These are phyloP conservation scores for Cyclospora cayetanensis DNA, from an alignment of 169 alveolate genomes.

Conservation along the genomic window DNA sequence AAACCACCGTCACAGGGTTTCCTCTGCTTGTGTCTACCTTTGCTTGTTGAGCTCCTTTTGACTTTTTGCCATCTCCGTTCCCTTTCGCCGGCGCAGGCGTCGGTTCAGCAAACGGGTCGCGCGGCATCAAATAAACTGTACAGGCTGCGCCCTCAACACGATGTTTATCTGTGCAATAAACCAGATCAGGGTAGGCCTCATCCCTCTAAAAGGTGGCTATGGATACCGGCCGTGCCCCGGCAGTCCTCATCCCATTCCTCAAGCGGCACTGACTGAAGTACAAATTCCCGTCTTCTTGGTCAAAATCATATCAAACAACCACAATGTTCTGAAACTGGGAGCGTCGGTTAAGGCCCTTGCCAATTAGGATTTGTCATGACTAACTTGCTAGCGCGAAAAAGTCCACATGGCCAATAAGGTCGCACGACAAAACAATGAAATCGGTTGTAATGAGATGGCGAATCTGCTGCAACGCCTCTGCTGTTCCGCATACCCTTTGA, in stretches of 20 bases:
- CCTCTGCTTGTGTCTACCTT: constrained; percentile 54
- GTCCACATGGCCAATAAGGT: constrained; percentile 71
- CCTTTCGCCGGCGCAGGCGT: constrained; percentile 24
- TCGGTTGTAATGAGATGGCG: constrained; percentile 63
- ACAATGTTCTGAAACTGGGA: too few relatives aligned
- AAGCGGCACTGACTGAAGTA: too few relatives aligned
- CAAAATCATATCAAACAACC: too few relatives aligned
- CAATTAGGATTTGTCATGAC: neutral
- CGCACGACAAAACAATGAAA: constrained; percentile 66
- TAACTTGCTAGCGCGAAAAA: constrained; percentile 71
- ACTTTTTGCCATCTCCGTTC: constrained; percentile 52
- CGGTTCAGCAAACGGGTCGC: constrained; percentile 54
- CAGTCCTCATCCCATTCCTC: too few relatives aligned
- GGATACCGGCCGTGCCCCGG: too few relatives aligned
- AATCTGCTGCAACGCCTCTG: constrained; percentile 70
- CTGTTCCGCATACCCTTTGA: constrained; percentile 68
- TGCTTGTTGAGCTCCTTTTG: neutral
- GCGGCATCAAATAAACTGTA: constrained; percentile 64
- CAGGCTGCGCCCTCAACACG: constrained; percentile 71
- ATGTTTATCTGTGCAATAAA: constrained; percentile 36
- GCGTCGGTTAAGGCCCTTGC: too few relatives aligned
- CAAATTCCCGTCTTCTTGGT: too few relatives aligned
- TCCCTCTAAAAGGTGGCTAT: too few relatives aligned
- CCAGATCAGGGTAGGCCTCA: neutral
- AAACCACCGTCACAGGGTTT: constrained; percentile 65